Base-by-base conservation (phyloP, 176 grass and related monocot genomes). In the Rhynchospora breviuscula region DNA sequence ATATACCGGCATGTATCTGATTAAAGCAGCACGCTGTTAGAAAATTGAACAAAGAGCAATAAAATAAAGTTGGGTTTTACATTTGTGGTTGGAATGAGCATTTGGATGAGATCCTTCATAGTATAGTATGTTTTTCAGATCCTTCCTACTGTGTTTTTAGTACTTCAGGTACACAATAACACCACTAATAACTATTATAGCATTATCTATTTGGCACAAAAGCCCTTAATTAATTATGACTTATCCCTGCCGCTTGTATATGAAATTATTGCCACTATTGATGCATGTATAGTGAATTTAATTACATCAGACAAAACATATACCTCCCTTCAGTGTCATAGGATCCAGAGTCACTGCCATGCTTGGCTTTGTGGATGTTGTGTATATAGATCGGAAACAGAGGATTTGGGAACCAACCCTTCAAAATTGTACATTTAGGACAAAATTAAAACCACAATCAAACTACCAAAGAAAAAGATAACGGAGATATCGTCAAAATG, bases 381-480 rank as follows among this genome's bases (percentile, higher is more conserved):
- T 87, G 80, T 75, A 87, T 63, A 46, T 87, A 87, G 29, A 87
- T 87, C 25, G 86, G 86, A 65, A 87, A 87, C 13, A 87, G 52
- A 21, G 58, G 86, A 87, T 73, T 64, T 54, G 69, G 86, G 62
- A 87, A 76, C 86, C 86, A 87, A 15, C 80, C 79, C 86, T 87
- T 31, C 4, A 49, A 59, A 85, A 4, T 19, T 0, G 69, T 15
- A 67, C 10, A 29, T 13, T 61, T 54, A 52, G 43, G 44, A 17
- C 25, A 67, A 18, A 70, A 67, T 83, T 51, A 10, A 10, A 10
- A 51, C 53, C 63, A 0, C 7, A 35, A 40, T 54, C 29, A 62
- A 3, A 4, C 9, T 13, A 13, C 13, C 13, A 11, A 31, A 79
- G 6, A 79, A 8, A 15, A 1, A 9, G 43, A 17, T 33, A 13